phyloP scores from a whole-genome alignment of 2,329 filamentous ascomycete genomes.

The Aspergillus fijiensis region DNA sequence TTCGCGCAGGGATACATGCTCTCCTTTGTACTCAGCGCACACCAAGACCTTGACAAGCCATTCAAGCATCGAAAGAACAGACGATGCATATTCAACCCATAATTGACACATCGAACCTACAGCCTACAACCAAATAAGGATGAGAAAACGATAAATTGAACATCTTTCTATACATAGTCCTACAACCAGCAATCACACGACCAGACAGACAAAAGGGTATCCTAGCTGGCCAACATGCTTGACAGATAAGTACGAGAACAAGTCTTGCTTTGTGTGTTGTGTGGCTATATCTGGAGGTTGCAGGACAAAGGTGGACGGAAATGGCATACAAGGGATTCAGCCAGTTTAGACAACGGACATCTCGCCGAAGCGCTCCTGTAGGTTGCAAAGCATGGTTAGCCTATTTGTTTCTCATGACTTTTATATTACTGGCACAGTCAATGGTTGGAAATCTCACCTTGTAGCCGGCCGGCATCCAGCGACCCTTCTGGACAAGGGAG shows the following conservation, averaged over 20 bases:
- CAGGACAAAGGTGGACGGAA: conserved; percentile 31
- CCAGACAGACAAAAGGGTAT: conserved; percentile 24
- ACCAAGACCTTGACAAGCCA: no score
- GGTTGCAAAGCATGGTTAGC: conserved; percentile 19
- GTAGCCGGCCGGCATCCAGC: conserved; percentile 98
- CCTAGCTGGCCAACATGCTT: conserved; percentile 24
- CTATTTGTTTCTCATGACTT: background rate
- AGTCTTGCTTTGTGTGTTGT: conserved; percentile 21
- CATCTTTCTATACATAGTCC: conserved; percentile 43
- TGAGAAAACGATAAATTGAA: conserved; percentile 33
- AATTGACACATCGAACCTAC: background rate
- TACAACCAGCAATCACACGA: conserved; percentile 32
- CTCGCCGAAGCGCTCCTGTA: conserved; percentile 97
- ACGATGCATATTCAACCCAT: background rate
- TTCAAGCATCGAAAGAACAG: no score
- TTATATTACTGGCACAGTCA: background rate
- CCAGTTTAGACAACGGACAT: conserved; percentile 81
- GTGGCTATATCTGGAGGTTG: conserved; percentile 28
- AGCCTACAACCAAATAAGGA: background rate
- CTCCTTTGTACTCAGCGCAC: no score
- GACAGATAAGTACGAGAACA: conserved; percentile 26
- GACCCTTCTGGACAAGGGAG: conserved; percentile 93
- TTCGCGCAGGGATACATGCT: no score
- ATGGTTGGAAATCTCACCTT: conserved; percentile 66
- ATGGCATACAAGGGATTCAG: conserved; percentile 22